Evolutionary conservation across 2,329 filamentous ascomycete genomes (phyloP).

Genomic region (Sclerotiophoma versabilis): DNA sequence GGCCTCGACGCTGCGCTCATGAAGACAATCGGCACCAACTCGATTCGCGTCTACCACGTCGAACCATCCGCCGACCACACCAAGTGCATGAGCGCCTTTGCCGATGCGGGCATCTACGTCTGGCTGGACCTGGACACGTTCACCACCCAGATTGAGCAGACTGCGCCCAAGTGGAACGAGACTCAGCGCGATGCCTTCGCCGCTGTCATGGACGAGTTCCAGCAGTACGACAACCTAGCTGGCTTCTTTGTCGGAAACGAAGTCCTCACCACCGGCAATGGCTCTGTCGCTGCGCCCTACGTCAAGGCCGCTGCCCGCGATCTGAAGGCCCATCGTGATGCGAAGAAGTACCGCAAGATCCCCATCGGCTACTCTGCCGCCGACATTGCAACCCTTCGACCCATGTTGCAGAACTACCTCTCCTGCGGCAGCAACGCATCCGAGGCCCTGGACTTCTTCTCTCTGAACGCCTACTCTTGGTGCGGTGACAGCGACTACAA

Average conservation of each 20-base stretch:
- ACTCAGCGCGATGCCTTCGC: constrained; percentile 73
- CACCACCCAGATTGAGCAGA: constrained; percentile 71
- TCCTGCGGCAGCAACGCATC: constrained; percentile 73
- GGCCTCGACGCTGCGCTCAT: constrained; percentile 76
- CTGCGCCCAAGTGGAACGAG: constrained; percentile 72
- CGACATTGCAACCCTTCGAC: constrained; percentile 75
- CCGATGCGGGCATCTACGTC: constrained; percentile 74
- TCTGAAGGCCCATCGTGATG: constrained; percentile 80
- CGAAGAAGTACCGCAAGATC: constrained; percentile 79
- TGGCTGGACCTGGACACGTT: constrained; percentile 81
- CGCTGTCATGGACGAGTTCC: constrained; percentile 78
- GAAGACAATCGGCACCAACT: constrained; percentile 80
- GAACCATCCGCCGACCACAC: constrained; percentile 74
- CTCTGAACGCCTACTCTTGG: constrained; percentile 81
- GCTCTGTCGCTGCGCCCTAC: constrained; percentile 75
- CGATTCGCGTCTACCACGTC: constrained; percentile 89
- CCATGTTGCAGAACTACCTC: constrained; percentile 75
- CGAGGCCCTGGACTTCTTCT: constrained; percentile 82
- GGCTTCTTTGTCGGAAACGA: constrained; percentile 86
- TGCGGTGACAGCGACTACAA: constrained; percentile 60
- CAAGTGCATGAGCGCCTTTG: constrained; percentile 82
- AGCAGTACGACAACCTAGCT: constrained; percentile 78
- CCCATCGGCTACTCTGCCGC: constrained; percentile 88
- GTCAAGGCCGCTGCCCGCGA: constrained; percentile 83
- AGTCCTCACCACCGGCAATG: constrained; percentile 67